phyloP scores from a whole-genome alignment of 495 filamentous ascomycete species.

The Aspergillus bridgeri region DNA sequence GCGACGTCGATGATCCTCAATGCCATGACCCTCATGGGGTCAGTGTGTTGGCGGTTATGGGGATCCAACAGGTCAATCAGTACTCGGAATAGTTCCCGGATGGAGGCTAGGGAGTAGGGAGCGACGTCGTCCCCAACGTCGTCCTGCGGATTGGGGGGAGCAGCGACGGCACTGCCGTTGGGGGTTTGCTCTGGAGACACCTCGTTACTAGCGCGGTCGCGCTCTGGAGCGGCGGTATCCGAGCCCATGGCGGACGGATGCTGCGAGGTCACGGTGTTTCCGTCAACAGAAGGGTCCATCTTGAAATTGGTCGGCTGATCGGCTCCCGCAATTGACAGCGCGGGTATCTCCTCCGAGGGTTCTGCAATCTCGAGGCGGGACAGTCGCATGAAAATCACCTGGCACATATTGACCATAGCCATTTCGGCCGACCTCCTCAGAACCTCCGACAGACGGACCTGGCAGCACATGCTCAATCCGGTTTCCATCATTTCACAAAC shows the following conservation, averaged over 20 bases:
- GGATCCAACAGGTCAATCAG: constrained; percentile 94
- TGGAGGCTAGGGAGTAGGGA: constrained; percentile 91
- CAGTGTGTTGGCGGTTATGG: constrained; percentile 85
- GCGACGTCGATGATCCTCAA: constrained; percentile 96
- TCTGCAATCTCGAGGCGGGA: constrained; percentile 77
- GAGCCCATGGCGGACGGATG: constrained; percentile 43
- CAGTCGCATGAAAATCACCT: constrained; percentile 90
- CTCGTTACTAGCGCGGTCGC: constrained; percentile 34
- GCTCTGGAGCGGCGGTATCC: constrained; percentile 36
- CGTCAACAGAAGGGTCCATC: constrained; percentile 86
- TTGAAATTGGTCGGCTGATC: constrained; percentile 54
- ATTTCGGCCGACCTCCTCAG: constrained; percentile 90
- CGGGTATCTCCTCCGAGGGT: constrained; percentile 56
- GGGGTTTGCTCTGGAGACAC: constrained; percentile 31
- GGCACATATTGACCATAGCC: constrained; percentile 97
- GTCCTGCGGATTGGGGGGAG: constrained; percentile 39
- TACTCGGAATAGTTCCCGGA: constrained; percentile 88
- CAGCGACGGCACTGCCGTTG: constrained; percentile 44
- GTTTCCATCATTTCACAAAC: constrained; percentile 99
- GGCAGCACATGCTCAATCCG: constrained; percentile 95
- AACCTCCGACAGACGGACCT: constrained; percentile 85
- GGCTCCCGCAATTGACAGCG: constrained; percentile 54
- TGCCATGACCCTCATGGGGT: constrained; percentile 96
- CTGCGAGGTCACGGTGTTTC: constrained; percentile 53
- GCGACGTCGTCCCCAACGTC: constrained; percentile 55